These are phyloP conservation scores for Lathyrus tuberosus DNA, from an alignment of 306 rosid species.

Conservation along the genomic window DNA sequence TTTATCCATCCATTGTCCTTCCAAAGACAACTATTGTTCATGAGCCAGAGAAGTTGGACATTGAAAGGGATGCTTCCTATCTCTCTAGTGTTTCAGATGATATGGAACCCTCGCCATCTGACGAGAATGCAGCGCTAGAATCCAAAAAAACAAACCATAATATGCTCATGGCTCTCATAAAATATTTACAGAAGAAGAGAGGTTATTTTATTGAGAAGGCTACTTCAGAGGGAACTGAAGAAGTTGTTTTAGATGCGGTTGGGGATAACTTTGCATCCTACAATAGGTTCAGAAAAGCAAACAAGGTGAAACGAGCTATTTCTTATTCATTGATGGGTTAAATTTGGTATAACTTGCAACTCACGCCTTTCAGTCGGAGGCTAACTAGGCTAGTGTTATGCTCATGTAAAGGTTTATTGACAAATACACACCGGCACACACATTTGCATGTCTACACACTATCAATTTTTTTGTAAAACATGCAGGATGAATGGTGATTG, in stretches of 20 bases:
- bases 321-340: conserved; percentile 27
- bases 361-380: conserved; percentile 22
- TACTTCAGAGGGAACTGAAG: conserved; percentile 96
- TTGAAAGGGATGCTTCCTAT: conserved; percentile 61
- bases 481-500: conserved; percentile 19
- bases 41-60: conserved; percentile 78
- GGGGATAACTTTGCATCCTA: conserved; percentile 67
- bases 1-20: conserved; percentile 81
- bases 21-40: conserved; percentile 73
- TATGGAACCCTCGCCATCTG: conserved; percentile 65
- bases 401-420: conserved; percentile 21
- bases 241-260: conserved; percentile 90
- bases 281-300: conserved; percentile 70
- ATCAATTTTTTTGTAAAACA: conserved; percentile 8
- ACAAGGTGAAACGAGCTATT: conserved; percentile 64
- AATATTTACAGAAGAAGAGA: conserved; percentile 91
- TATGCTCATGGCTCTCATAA: conserved; percentile 95
- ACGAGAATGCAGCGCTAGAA: conserved; percentile 70
- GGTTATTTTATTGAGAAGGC: conserved; percentile 81
- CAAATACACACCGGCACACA: not conserved
- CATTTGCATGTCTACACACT: not conserved
- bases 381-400: conserved; percentile 30
- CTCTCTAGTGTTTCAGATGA: conserved; percentile 86
- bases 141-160: conserved; percentile 91
- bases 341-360: conserved; percentile 6